phyloP scores from a whole-genome alignment of 2,329 filamentous ascomycete genomes.

The Cucurbitaria berberidis region DNA sequence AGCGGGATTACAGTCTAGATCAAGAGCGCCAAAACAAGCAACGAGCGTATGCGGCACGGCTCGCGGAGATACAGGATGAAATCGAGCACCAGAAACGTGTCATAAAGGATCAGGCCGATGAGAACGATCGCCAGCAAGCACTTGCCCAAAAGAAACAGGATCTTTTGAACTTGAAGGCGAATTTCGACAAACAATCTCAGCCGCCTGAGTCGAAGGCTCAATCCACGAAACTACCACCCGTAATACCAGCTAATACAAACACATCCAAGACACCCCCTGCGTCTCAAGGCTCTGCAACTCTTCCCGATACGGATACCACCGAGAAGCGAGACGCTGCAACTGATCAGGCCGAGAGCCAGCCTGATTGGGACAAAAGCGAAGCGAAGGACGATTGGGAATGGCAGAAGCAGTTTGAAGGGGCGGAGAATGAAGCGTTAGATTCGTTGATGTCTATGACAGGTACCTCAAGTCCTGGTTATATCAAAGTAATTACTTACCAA shows the following conservation, averaged over 20 bases:
- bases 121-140: conserved; percentile 52
- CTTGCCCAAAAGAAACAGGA: conserved; percentile 58
- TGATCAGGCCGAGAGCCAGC: background rate
- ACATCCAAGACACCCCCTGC: background rate
- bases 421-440: conserved; percentile 63
- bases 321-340: background rate
- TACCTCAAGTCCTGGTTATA: background rate
- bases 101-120: conserved; percentile 54
- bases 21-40: conserved; percentile 54
- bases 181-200: conserved; percentile 4
- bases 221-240: background rate
- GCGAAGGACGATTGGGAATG: conserved; percentile 64
- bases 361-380: conserved; percentile 29
- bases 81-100: conserved; percentile 56
- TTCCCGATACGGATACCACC: background rate
- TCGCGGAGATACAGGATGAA: conserved; percentile 62
- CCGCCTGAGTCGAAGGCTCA: background rate
- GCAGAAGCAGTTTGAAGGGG: conserved; percentile 62
- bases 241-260: background rate
- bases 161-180: conserved; percentile 50
- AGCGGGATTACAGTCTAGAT: conserved; percentile 61
- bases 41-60: conserved; percentile 51
- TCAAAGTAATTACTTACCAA: background rate
- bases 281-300: background rate
- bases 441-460: conserved; percentile 73